Evolutionary conservation across 768 basidiomycete species (phyloP).

Genomic region (Phlebiopsis gigantea): DNA sequence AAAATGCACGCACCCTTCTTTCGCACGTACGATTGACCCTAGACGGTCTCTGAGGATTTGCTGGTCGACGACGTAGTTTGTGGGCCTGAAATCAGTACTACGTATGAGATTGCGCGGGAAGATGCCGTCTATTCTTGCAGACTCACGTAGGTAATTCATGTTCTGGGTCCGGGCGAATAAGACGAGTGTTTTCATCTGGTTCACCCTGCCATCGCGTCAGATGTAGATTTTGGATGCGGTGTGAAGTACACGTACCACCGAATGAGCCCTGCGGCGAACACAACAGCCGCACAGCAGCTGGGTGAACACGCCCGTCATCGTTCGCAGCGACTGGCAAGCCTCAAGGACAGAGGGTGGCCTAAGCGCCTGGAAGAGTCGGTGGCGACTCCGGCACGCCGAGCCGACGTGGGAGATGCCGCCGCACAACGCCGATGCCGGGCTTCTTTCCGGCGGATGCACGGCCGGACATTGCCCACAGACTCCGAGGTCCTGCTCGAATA

Average conservation of each 20-base stretch:
- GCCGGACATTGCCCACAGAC: too few species aligned
- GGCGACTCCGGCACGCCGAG: neutral
- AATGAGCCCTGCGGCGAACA: neutral
- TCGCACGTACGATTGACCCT: slow-evolving; percentile 50
- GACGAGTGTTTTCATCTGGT: slow-evolving; percentile 27
- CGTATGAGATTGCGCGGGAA: neutral
- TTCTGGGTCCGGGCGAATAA: slow-evolving; percentile 24
- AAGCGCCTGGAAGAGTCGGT: neutral
- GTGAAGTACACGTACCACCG: neutral
- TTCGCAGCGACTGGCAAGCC: neutral
- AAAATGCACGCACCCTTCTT: slow-evolving; percentile 46
- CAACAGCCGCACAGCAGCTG: slow-evolving; percentile 2
- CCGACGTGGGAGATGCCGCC: too few species aligned
- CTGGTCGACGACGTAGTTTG: slow-evolving; percentile 35
- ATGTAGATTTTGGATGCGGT: neutral
- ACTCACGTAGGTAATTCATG: slow-evolving; percentile 25
- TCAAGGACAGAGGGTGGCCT: neutral
- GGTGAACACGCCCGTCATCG: neutral
- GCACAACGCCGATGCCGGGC: too few species aligned
- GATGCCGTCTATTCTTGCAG: neutral
- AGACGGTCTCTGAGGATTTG: slow-evolving; percentile 47
- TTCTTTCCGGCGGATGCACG: too few species aligned
- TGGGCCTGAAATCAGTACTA: slow-evolving; percentile 2
- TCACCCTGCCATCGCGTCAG: slow-evolving; percentile 10
- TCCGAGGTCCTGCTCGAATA: neutral